Evolutionary conservation across 1,284 basidiomycete species (phyloP), one percentile per base, ranked within the genome.

Genomic region (Moniliella sp.): DNA sequence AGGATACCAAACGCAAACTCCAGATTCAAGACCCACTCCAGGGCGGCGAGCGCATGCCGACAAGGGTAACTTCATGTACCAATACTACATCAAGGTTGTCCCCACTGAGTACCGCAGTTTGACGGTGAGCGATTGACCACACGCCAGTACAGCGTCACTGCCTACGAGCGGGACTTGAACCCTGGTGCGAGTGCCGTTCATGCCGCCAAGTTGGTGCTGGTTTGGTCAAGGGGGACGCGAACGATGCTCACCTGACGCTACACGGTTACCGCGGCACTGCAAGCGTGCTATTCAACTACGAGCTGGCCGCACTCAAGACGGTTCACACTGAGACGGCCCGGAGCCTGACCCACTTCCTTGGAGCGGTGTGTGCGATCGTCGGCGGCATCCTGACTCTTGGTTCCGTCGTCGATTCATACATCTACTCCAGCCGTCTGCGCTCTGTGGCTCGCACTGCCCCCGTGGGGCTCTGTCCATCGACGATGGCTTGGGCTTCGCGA

Each of bases 351-450:
- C 91, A 97, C 64, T 94, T 97, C 69, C 64, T 94, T 23, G 88
- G 84, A 12, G 48, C 45, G 18, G 42, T 47, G 14, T 94, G 86
- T 54, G 91, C 91, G 2, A 93, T 99, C 51, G 75, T 97, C 25
- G 88, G 88, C 42, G 88, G 91, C 48, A 83, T 97, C 5, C 65
- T 99, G 31, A 99, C 91, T 1, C 75, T 99, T 15, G 84, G 84
- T 10, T 77, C 79, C 1, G 67, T 99, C 12, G 48, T 94, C 30
- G 88, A 97, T 62, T 74, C 78, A 37, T n/a, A n/a, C n/a, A 70
- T 91, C 41, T 93, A 91, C 51, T 62, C 51, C n/a, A n/a, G n/a
- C n/a, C n/a, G n/a, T n/a, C n/a, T n/a, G n/a, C n/a, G n/a, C n/a
- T n/a, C n/a, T n/a, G n/a, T n/a, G n/a, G n/a, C n/a, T n/a, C n/a